phyloP scores from a whole-genome alignment of 2,329 filamentous ascomycete species.

The Mariannaea elegans region DNA sequence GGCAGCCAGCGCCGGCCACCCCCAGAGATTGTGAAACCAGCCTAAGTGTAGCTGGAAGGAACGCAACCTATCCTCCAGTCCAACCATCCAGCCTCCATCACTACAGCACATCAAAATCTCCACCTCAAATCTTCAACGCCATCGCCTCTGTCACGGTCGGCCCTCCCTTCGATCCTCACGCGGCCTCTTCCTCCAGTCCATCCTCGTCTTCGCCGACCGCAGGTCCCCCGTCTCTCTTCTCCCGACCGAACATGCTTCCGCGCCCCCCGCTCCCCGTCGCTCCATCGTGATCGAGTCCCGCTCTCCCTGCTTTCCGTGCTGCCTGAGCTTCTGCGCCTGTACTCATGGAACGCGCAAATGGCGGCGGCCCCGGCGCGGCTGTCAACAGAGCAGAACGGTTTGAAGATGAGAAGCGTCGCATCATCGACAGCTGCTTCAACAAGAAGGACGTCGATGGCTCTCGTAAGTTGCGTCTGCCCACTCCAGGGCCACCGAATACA shows the following conservation, averaged over 20 bases:
- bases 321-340: conserved; percentile 19
- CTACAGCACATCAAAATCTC: conserved; percentile 10
- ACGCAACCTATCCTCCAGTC: conserved; percentile 11
- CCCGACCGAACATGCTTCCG: conserved; percentile 41
- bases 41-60: conserved; percentile 12
- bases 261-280: conserved; percentile 30
- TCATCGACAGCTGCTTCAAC: conserved; percentile 92
- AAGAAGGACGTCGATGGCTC: conserved; percentile 90
- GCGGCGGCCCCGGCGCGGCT: conserved; percentile 46
- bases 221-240: background rate
- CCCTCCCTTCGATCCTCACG: background rate
- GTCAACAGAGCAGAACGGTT: conserved; percentile 77
- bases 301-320: background rate
- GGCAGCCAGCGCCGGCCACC: conserved; percentile 5
- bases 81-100: conserved; percentile 11
- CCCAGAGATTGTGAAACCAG: conserved; percentile 21
- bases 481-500: background rate
- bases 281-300: conserved; percentile 33
- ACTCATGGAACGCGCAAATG: conserved; percentile 53
- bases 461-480: conserved; percentile 63
- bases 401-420: conserved; percentile 95
- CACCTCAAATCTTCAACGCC: conserved; percentile 4
- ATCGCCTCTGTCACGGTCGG: background rate
- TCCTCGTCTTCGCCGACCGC: conserved; percentile 7
- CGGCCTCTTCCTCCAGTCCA: background rate